Evolutionary conservation across 352 stramenopile species (phyloP), one percentile per base, ranked within the genome.

Genomic region (Phytophthora cajani): DNA sequence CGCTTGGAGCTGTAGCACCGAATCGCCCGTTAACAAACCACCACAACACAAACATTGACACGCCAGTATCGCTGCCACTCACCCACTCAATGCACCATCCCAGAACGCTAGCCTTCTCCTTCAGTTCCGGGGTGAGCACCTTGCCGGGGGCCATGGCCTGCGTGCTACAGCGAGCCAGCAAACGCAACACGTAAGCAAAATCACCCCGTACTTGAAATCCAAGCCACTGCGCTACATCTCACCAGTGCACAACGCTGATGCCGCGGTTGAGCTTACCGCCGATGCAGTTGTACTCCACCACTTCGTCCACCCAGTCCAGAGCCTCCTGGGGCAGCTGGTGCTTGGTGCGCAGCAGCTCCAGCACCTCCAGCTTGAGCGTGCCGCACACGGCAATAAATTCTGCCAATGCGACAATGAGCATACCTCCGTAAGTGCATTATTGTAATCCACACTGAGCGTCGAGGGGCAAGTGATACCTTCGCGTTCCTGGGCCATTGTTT

Each of bases 61-160:
- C 38, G 7, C 4, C 12, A 40, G 23, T 21, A 36, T 16, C 21
- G 19, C 10, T 19, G 3, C 47, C 10, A 78, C 81, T 57, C 64
- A 92, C 86, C 92, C 96, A 99, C 76, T 99, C 98, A 69, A 99
- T 98, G 75, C 93, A 97, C 98, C 98, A 99, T 66, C 98, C 98
- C 10, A 99, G 80, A 40, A 99, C 91, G 66, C 92, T 96, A 19
- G 96, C 93, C 62, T 95, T 93, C 74, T 81, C 73, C 58, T 89
- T 88, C 30, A 93, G 72, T 68, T 94, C 87, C 10, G 83, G 64
- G 21, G 86, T 84, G 19, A 95, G 77, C 7, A 69, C 65, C 21
- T 74, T 78, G n/a, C 71, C 78, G 5, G 79, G 59, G 8, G 78
- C 64, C 57, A 96, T 77, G 9, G 80, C 88, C 46, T 94, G 77